phyloP scores from a whole-genome alignment of 345 rosid genomes.

The Salix arbutifolia region DNA sequence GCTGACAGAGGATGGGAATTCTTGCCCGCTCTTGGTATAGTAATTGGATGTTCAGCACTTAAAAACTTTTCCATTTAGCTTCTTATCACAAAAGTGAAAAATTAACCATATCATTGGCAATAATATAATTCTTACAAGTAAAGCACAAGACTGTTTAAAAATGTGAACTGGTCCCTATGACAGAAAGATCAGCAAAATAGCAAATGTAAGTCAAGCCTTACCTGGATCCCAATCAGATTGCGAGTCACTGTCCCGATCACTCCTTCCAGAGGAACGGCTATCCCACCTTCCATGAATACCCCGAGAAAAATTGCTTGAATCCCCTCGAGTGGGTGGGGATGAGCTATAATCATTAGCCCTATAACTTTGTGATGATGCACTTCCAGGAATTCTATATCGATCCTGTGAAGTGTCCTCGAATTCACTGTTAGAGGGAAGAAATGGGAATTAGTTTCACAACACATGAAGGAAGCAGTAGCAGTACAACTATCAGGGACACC shows the following conservation, averaged over 20 bases:
- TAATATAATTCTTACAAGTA: not conserved
- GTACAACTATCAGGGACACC: not conserved
- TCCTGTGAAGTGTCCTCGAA: constrained; percentile 61
- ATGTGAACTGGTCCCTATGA: not conserved
- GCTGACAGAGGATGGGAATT: not conserved
- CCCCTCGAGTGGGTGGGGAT: constrained; percentile 86
- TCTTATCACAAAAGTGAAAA: not conserved
- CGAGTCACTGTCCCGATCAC: constrained; percentile 68
- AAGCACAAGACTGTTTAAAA: not conserved
- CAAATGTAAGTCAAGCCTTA: constrained; percentile 18
- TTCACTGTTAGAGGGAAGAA: constrained; percentile 44
- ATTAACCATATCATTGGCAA: not conserved
- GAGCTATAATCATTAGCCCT: constrained; percentile 79
- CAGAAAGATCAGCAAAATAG: not conserved
- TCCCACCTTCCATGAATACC: constrained; percentile 83
- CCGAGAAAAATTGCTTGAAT: constrained; percentile 45
- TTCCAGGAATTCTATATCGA: constrained; percentile 48
- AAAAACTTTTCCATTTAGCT: not conserved
- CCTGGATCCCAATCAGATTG: constrained; percentile 81
- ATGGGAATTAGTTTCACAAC: not conserved
- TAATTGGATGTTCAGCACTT: not conserved
- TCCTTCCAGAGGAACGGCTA: constrained; percentile 68
- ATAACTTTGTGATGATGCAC: constrained; percentile 50
- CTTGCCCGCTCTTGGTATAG: not conserved
- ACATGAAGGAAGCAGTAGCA: constrained; percentile 13